Conservation (phyloP, 2,329 filamentous ascomycete genomes). For the Sclerotinia glacialis region DNA sequence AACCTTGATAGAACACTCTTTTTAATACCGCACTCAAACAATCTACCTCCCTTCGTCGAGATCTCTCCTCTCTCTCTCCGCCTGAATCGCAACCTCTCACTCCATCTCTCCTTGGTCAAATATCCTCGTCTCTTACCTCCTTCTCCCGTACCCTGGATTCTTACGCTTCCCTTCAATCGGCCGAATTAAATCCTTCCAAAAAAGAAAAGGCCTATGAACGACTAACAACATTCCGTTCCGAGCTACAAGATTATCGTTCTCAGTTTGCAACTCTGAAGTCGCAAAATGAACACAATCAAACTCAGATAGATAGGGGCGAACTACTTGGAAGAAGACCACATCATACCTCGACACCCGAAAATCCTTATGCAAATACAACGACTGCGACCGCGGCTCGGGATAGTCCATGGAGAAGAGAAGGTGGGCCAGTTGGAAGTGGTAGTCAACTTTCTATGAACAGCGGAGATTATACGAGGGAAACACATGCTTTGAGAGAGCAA, state of each 20-base stretch:
- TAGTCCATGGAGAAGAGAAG: conserved; percentile 37
- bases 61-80: conserved; percentile 68
- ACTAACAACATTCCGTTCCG: conserved; percentile 77
- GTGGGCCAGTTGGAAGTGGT: conserved; percentile 21
- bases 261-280: conserved; percentile 76
- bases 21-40: conserved; percentile 87
- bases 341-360: conserved; percentile 79
- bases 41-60: conserved; percentile 73
- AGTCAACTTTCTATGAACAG: conserved; percentile 47
- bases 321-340: conserved; percentile 83
- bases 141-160: conserved; percentile 91
- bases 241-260: conserved; percentile 75
- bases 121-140: conserved; percentile 72
- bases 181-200: conserved; percentile 87
- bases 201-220: conserved; percentile 87
- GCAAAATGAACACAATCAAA: conserved; percentile 70
- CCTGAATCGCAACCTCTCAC: conserved; percentile 49
- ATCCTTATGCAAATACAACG: conserved; percentile 73
- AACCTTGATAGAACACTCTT: conserved; percentile 62
- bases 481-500: conserved; percentile 84
- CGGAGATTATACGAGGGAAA: conserved; percentile 68
- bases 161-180: conserved; percentile 79
- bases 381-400: conserved; percentile 29
- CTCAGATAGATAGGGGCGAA: conserved; percentile 68
- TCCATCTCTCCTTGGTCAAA: conserved; percentile 65